Conservation (phyloP, 2,329 filamentous ascomycete genomes). For the Aureobasidium sp. region DNA sequence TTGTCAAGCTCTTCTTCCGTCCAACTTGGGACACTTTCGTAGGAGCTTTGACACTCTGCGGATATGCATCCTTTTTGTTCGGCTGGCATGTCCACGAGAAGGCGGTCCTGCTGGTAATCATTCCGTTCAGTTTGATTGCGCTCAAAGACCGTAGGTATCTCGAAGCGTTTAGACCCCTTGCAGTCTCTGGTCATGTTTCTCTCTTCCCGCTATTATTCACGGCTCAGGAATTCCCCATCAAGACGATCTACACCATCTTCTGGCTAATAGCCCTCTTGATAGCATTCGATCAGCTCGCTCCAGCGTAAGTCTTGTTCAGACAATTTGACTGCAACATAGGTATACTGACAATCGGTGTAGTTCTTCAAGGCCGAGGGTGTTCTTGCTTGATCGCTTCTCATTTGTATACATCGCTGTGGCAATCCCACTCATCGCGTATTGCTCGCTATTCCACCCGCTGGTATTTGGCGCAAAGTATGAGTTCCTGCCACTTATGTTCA, state of each 20-base stretch:
- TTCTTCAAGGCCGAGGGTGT: conserved; percentile 68
- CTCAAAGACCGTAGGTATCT: conserved; percentile 84
- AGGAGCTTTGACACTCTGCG: conserved; percentile 81
- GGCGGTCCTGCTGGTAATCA: conserved; percentile 85
- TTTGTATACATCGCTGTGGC: conserved; percentile 82
- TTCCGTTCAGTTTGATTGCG: conserved; percentile 89
- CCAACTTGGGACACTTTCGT: conserved; percentile 87
- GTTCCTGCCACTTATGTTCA: conserved; percentile 95
- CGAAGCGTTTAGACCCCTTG: conserved; percentile 81
- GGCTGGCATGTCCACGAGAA: conserved; percentile 99
- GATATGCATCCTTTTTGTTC: conserved; percentile 93
- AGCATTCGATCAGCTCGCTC: conserved; percentile 78
- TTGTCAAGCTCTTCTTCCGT: conserved; percentile 68
- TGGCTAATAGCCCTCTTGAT: conserved; percentile 85
- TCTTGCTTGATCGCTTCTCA: conserved; percentile 84
- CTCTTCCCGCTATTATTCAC: conserved; percentile 93
- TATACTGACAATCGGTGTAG: conserved; percentile 22
- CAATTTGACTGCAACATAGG: conserved; percentile 3
- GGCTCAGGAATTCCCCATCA: conserved; percentile 83
- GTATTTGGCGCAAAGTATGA: conserved; percentile 76
- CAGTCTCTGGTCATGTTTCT: conserved; percentile 89
- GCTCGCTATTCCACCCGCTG: conserved; percentile 72
- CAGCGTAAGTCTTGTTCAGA: conserved; percentile 46
- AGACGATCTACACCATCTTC: conserved; percentile 83
- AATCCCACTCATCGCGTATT: conserved; percentile 83